These are phyloP conservation scores for Magnaporthiopsis incrustans DNA, from an alignment of 2,329 filamentous ascomycete species.

Conservation along the genomic window DNA sequence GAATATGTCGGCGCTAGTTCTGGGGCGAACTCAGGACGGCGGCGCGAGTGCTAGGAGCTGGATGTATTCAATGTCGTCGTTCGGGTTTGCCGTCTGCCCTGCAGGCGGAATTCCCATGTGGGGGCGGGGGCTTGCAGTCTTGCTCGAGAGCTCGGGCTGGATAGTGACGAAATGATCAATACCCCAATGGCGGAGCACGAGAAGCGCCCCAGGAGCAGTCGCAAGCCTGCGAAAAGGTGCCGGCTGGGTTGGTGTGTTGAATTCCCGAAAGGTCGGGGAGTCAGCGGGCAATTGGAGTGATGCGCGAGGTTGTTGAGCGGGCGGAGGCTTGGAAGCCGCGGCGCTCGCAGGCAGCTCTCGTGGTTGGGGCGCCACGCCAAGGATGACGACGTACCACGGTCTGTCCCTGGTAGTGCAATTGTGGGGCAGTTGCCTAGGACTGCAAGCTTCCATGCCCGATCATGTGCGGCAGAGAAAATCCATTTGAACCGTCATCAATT, in stretches of 20 bases:
- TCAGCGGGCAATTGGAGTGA: neutral
- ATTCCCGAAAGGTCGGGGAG: neutral
- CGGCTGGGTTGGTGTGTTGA: neutral
- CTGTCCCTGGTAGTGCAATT: neutral
- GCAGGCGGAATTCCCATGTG: constrained; percentile 7
- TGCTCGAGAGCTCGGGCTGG: constrained; percentile 2
- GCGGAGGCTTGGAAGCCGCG: neutral
- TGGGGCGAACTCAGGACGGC: neutral
- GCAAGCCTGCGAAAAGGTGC: neutral
- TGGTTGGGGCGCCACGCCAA: neutral
- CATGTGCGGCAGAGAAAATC: neutral
- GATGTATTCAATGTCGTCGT: neutral
- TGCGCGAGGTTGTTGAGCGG: neutral
- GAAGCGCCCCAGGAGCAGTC: neutral
- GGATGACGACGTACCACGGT: neutral
- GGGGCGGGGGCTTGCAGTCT: constrained; percentile 1
- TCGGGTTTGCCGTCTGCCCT: constrained; percentile 6
- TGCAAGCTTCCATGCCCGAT: neutral
- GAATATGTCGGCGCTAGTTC: neutral
- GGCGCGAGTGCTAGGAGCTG: neutral
- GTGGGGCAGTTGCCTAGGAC: neutral
- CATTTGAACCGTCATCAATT: neutral
- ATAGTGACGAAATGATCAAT: constrained; percentile 4
- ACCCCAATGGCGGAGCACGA: neutral
- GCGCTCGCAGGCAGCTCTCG: neutral